phyloP scores from a whole-genome alignment of 2,329 filamentous ascomycete genomes.

The Verticillium isaacii region DNA sequence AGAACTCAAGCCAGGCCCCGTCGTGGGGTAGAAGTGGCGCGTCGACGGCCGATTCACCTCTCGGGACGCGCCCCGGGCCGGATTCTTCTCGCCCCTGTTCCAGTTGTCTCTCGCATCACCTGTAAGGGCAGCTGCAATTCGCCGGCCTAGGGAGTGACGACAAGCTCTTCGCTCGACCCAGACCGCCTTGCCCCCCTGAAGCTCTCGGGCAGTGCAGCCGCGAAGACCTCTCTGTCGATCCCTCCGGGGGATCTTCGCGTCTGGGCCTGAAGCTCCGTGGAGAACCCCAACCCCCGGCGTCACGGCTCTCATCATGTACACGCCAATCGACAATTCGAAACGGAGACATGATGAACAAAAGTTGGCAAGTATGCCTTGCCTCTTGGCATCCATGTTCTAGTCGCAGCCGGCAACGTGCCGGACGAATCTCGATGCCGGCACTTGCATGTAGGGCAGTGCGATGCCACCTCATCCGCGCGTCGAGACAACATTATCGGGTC shows the following conservation, averaged over 20 bases:
- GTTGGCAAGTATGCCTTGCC: slow-evolving; percentile 1
- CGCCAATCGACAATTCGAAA: background rate
- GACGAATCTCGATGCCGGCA: background rate
- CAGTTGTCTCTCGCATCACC: background rate
- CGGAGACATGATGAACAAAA: background rate
- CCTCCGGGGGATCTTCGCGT: background rate
- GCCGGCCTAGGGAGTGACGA: background rate
- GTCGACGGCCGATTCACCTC: background rate
- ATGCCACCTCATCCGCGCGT: background rate
- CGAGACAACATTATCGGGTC: background rate
- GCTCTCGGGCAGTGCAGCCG: background rate
- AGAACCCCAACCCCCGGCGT: background rate
- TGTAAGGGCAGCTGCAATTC: background rate
- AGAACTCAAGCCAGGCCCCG: background rate
- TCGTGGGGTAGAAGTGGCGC: background rate
- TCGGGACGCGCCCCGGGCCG: background rate
- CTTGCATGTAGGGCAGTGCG: background rate
- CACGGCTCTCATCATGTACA: background rate
- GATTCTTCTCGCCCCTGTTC: background rate
- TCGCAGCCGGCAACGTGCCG: background rate
- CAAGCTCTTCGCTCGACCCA: background rate
- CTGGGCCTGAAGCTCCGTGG: background rate
- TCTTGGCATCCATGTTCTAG: background rate
- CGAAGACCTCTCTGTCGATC: background rate
- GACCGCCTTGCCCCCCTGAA: background rate